A percentile compares a stretch with the other conserved stretches of the same genome.
Evolutionary conservation across 2,329 filamentous ascomycete genomes (phyloP).

Genomic region (Aaosphaeria arxii): DNA sequence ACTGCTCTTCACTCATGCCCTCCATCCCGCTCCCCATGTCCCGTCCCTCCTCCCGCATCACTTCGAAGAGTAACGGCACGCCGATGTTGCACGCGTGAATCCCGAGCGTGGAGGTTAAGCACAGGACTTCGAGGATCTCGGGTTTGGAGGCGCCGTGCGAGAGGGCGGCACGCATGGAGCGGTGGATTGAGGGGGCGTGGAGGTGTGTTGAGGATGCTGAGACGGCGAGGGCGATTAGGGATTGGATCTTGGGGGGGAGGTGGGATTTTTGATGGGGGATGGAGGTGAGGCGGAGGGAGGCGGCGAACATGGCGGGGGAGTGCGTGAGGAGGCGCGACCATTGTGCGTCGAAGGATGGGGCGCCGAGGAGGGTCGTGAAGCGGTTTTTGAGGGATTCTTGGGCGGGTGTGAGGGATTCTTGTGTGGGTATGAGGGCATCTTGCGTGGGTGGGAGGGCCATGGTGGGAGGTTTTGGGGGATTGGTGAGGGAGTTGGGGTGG

Average conservation of each 20-base stretch:
- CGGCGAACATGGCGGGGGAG: constrained; percentile 28
- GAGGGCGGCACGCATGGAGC: constrained; percentile 40
- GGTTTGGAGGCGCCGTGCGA: constrained; percentile 38
- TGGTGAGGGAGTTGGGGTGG: not conserved
- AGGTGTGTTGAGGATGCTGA: constrained; percentile 46
- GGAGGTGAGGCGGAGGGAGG: constrained; percentile 20
- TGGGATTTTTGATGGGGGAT: constrained; percentile 30
- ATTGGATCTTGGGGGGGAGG: constrained; percentile 41
- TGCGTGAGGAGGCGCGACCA: constrained; percentile 26
- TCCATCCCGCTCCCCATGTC: constrained; percentile 22
- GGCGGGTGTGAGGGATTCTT: constrained; percentile 18
- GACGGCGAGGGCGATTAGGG: constrained; percentile 44
- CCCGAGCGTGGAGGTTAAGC: constrained; percentile 43
- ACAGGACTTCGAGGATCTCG: constrained; percentile 48
- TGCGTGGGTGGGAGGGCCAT: not conserved
- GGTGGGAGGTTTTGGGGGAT: not conserved
- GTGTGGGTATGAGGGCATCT: not conserved
- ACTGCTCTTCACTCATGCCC: constrained; percentile 35
- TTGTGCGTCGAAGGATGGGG: constrained; percentile 19
- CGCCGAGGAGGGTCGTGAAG: constrained; percentile 21
- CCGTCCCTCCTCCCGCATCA: constrained; percentile 44
- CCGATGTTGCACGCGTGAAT: constrained; percentile 50
- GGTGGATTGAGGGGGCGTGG: constrained; percentile 42
- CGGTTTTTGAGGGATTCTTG: constrained; percentile 20
- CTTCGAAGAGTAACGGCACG: constrained; percentile 46